Evolutionary conservation across 441 rosid genomes (phyloP), one percentile per base, ranked within the genome.

Genomic region (Brassica hybrid): DNA sequence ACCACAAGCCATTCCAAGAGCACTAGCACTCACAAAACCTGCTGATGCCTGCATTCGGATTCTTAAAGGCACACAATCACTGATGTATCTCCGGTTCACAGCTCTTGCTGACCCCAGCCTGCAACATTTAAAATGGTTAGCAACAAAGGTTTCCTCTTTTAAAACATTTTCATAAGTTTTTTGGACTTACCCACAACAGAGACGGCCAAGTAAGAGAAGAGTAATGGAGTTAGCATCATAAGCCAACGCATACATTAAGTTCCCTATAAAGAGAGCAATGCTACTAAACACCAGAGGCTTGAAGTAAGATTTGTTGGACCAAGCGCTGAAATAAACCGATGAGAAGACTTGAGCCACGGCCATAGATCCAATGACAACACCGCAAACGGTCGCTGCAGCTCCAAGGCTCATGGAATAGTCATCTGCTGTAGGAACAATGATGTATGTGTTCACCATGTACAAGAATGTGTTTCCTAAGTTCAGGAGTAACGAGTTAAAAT

Each of bases 1-100:
- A 84, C 99, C 99, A 84, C 98, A 94, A 69, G 99, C 99, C 99
- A 96, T 94, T 77, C 99, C 98, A 27, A 96, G 94, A 78, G 99
- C 99, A 89, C 99, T 96, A 77, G 99, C 99, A 86, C 99, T 94
- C 72, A 96, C 99, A 85, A 96, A 96, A 73, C 94, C 99, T 0
- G 99, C 98, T 0, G 99, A 94, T 75, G 99, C 97, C 81, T 96
- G 96, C 99, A 96, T 87, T 54, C 98, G 90, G 73, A 90, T 81
- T 81, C 83, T 89, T 57, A 89, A 82, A 10, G 99, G 98, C 61
- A 94, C 99, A 80, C 98, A 92, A 70, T 96, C 98, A 69, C 98
- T 94, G 79, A 96, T 96, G 79, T 94, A 96, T 23, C 98, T 91
- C 62, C 99, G 77, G 80, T 96, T 96, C 69, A 96, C 98, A 81